Conservation (phyloP, 2,329 filamentous ascomycete species). For the Clonostachys sp. region DNA sequence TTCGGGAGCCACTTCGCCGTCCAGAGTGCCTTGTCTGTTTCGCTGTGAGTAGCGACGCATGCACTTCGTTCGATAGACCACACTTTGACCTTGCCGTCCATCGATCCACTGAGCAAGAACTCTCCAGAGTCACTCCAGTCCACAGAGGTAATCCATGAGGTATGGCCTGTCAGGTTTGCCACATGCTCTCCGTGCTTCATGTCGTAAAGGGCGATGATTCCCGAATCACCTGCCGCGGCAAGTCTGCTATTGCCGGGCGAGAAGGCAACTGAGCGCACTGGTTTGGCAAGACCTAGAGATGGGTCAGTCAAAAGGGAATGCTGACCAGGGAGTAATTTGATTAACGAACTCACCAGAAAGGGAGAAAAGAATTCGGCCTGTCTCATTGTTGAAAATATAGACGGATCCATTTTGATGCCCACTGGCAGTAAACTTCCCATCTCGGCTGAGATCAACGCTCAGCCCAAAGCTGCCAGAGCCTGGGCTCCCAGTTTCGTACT, state of each 20-base stretch:
- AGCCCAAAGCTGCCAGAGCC: slow-evolving; percentile 84
- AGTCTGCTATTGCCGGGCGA: slow-evolving; percentile 80
- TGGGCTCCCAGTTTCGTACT: slow-evolving; percentile 74
- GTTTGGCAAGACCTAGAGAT: slow-evolving; percentile 71
- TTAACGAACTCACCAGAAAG: slow-evolving; percentile 59
- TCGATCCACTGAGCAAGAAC: slow-evolving; percentile 80
- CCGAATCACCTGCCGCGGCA: slow-evolving; percentile 85
- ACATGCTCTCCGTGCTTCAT: slow-evolving; percentile 90
- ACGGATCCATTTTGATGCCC: slow-evolving; percentile 90
- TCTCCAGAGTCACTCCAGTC: slow-evolving; percentile 95
- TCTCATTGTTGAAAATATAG: slow-evolving; percentile 94
- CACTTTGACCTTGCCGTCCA: slow-evolving; percentile 92
- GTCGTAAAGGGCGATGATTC: slow-evolving; percentile 87
- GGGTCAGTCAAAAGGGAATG: neutral
- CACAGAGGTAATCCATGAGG: slow-evolving; percentile 83
- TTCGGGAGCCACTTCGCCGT: slow-evolving; percentile 80
- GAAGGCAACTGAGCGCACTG: slow-evolving; percentile 81
- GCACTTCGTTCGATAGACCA: slow-evolving; percentile 82
- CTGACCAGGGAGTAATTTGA: neutral
- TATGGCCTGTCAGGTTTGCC: slow-evolving; percentile 73
- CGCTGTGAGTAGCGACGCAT: slow-evolving; percentile 91
- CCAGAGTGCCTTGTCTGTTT: slow-evolving; percentile 84
- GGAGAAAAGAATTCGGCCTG: slow-evolving; percentile 78
- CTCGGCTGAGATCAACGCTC: slow-evolving; percentile 73
- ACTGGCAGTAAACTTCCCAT: slow-evolving; percentile 83